These are phyloP conservation scores for Aechmea fasciata DNA, from an alignment of 176 grass and related monocot species.

Conservation along the genomic window DNA sequence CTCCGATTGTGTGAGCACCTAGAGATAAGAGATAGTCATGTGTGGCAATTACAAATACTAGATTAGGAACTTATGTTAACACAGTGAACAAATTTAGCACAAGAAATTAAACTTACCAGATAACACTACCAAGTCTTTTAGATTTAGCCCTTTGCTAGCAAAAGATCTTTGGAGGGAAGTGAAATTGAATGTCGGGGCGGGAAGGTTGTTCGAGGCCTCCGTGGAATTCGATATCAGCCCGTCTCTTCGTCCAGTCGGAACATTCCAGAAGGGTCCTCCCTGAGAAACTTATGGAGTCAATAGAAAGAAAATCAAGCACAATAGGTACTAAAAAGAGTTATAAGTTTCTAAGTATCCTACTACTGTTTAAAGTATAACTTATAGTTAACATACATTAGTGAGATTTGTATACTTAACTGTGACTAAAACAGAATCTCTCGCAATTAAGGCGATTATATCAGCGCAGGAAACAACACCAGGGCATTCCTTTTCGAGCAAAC, in stretches of 20 bases:
- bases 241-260: conserved; percentile 22
- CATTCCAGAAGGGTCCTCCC: conserved; percentile 22
- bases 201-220: conserved; percentile 4
- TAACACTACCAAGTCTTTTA: conserved; percentile 9
- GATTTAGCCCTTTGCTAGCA: conserved; percentile 15
- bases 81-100: background rate
- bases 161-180: conserved; percentile 4
- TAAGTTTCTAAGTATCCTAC: background rate
- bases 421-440: conserved; percentile 12
- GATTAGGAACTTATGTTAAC: background rate
- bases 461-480: conserved; percentile 22
- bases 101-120: conserved; percentile 1
- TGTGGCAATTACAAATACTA: background rate
- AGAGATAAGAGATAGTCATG: background rate
- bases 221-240: conserved; percentile 2
- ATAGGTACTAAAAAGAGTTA: background rate
- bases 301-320: background rate
- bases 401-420: background rate
- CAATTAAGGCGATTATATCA: conserved; percentile 13
- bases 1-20: conserved; percentile 21
- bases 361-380: background rate
- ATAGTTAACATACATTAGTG: background rate
- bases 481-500: conserved; percentile 14
- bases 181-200: conserved; percentile 14
- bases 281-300: background rate